Conservation (phyloP, 1,139 yeast species). For the Debaryomyces robertsiae region DNA sequence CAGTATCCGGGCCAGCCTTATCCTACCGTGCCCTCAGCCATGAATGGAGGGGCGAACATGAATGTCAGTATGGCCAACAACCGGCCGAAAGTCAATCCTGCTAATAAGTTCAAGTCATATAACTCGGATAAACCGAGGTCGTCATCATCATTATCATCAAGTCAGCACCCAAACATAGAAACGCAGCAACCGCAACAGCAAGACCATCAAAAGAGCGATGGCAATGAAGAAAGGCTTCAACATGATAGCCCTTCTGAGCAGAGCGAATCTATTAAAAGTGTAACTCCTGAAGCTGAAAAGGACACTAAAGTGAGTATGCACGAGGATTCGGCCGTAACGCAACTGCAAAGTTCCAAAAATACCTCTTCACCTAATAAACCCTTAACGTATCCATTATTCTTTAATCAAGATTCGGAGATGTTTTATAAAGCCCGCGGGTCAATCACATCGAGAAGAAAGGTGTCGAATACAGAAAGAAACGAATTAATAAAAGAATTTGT, state of each 20-base stretch:
- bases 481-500: constrained; percentile 19
- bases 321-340: constrained; percentile 1
- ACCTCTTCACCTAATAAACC: constrained; percentile 3
- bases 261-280: background rate
- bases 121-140: constrained; percentile 1
- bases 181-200: background rate
- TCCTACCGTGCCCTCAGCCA: constrained; percentile 7
- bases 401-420: constrained; percentile 21
- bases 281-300: background rate
- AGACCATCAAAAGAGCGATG: background rate
- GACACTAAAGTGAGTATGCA: background rate
- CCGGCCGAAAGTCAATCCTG: constrained; percentile 10
- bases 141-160: constrained; percentile 2
- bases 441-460: constrained; percentile 13
- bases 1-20: constrained; percentile 13
- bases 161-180: background rate
- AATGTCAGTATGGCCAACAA: constrained; percentile 10
- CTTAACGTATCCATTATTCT: constrained; percentile 22
- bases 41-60: constrained; percentile 9
- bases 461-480: constrained; percentile 15
- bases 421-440: constrained; percentile 15
- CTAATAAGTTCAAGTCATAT: constrained; percentile 9
- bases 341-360: background rate
- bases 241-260: constrained; percentile 1
- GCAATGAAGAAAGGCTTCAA: background rate